Conservation (phyloP, 495 filamentous ascomycete genomes). For the Physcia stellaris region DNA sequence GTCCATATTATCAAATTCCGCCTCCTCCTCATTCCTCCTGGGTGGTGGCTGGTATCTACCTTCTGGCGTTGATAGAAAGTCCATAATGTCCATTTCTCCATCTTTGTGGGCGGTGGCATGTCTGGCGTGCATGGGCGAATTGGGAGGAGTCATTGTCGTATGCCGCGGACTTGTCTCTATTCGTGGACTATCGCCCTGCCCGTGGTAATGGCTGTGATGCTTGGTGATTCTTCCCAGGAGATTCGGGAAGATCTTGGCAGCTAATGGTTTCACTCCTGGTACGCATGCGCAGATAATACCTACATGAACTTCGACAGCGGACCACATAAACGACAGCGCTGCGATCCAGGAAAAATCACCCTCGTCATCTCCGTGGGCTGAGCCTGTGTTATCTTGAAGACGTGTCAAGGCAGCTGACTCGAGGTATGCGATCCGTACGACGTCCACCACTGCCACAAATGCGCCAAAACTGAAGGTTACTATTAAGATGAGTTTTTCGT, state of each 20-base stretch:
- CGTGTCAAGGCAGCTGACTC: slow-evolving; percentile 49
- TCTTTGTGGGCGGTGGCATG: not conserved
- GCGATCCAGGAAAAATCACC: slow-evolving; percentile 59
- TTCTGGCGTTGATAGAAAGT: slow-evolving; percentile 23
- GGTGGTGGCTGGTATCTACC: slow-evolving; percentile 2
- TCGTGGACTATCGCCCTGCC: not conserved
- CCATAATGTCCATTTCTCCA: slow-evolving; percentile 9
- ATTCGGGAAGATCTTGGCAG: slow-evolving; percentile 58
- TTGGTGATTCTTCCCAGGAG: slow-evolving; percentile 46
- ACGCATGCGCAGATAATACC: slow-evolving; percentile 78
- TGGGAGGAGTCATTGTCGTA: not conserved
- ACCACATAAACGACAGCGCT: slow-evolving; percentile 83
- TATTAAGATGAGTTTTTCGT: slow-evolving; percentile 73
- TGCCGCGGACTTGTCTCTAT: not conserved
- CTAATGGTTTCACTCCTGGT: slow-evolving; percentile 76
- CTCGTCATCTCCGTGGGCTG: slow-evolving; percentile 21
- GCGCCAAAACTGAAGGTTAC: slow-evolving; percentile 71
- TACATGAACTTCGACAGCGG: slow-evolving; percentile 70
- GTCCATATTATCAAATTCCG: slow-evolving; percentile 38
- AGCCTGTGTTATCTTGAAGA: slow-evolving; percentile 16
- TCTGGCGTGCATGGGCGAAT: not conserved
- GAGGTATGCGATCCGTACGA: slow-evolving; percentile 78
- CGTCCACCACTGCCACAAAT: slow-evolving; percentile 79
- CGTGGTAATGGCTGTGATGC: slow-evolving; percentile 12
- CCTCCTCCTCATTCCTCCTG: slow-evolving; percentile 14